These are phyloP conservation scores for Capsicum pubescens DNA, from an alignment of 257 asterid genomes.

Conservation along the genomic window DNA sequence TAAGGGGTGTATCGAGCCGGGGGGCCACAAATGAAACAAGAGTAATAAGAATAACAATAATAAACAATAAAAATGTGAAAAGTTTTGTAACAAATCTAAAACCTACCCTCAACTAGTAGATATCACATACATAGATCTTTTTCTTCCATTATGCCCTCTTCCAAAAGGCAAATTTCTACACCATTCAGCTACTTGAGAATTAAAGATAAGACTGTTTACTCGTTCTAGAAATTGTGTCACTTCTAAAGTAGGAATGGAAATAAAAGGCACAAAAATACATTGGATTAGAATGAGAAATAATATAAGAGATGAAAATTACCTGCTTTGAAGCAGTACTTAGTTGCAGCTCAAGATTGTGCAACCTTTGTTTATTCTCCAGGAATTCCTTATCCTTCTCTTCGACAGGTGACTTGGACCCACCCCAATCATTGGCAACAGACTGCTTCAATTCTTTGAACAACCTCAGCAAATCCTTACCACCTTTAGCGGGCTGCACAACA, in stretches of 20 bases:
- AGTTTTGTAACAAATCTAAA: no score
- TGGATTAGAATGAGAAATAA: not conserved
- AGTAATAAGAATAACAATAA: no score
- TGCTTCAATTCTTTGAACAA: constrained; percentile 93
- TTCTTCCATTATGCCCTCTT: no score
- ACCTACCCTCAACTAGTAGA: not conserved
- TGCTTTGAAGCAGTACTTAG: constrained; percentile 84
- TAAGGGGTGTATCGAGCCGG: no score
- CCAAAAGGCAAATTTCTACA: not conserved
- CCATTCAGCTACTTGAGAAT: not conserved
- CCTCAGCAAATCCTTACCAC: constrained; percentile 93
- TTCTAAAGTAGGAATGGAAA: not conserved
- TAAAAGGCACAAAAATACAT: not conserved
- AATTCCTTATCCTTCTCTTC: constrained; percentile 93
- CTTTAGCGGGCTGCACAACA: constrained; percentile 88
- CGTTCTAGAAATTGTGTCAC: not conserved
- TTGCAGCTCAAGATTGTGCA: constrained; percentile 80
- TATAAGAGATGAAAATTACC: constrained; percentile 43
- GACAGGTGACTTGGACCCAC: constrained; percentile 59
- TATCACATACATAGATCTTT: not conserved
- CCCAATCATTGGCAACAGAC: constrained; percentile 92
- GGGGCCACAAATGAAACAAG: no score
- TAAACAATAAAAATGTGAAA: no score
- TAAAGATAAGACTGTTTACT: not conserved
- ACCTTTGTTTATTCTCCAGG: constrained; percentile 74